Evolutionary conservation across 2,329 filamentous ascomycete genomes (phyloP), one percentile per base, ranked within the genome.

Genomic region (Cucurbitaria berberidis): DNA sequence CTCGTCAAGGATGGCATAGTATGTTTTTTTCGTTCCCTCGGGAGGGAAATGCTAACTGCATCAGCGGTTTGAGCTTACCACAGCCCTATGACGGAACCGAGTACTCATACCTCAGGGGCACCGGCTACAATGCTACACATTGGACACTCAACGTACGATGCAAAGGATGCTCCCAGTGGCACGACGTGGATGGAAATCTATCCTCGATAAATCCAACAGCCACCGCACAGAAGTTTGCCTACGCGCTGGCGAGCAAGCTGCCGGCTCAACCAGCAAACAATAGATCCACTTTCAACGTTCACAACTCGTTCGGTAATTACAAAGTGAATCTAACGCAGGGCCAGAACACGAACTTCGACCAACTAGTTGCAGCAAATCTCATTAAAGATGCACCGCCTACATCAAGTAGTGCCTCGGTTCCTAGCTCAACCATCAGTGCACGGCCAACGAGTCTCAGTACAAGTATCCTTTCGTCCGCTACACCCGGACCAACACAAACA

Each of bases 1-100:
- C 11, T 78, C 78, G 0, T 75, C 78, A 1, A 73, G 80, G 24
- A 78, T 77, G 60, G 78, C 79, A 5, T 78, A 73, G 79, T 81
- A 66, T 52, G 78, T 75, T 18, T 13, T 22, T 30, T 42, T 3
- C 3, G 16, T 34, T n/a, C 9, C 5, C 8, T 11, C 21, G 10
- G n/a, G 11, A 9, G 10, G 24, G 11, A 11, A 1, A 40, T 15
- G 34, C 55, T 68, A 10, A 68, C 48, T 21, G 1, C 13, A 15
- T 9, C 30, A 69, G 67, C n/a, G 68, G 68, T 2, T 45, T 70
- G 38, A 69, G 67, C 43, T 55, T 70, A 45, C 68, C 67, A 26
- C 63, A 67, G 27, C 57, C 68, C 6, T 71, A 64, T 36, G 50
- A 59, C 22, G 61, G 45, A 24, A 61, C 66, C 1, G 67, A 69